phyloP scores from a whole-genome alignment of 345 rosid genomes.

The Laguncularia racemosa region DNA sequence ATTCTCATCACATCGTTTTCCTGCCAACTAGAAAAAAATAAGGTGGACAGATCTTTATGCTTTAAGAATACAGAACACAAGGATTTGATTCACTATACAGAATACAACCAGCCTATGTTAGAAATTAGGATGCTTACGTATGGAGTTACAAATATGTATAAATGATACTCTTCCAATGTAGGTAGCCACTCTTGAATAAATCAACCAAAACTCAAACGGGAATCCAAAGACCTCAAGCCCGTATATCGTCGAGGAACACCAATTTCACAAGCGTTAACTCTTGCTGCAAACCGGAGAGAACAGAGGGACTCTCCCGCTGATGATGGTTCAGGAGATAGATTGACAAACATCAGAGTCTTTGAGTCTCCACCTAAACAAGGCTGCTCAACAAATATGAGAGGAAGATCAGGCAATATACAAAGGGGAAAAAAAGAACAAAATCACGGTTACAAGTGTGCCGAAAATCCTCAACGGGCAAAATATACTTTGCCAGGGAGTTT shows the following conservation, averaged over 20 bases:
- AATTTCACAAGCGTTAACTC: slow-evolving; percentile 98
- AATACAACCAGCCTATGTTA: slow-evolving; percentile 37
- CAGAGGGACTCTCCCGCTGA: slow-evolving; percentile 88
- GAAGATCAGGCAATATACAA: too few species aligned
- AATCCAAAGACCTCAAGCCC: slow-evolving; percentile 35
- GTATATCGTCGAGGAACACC: slow-evolving; percentile 87
- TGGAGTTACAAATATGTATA: slow-evolving; percentile 4
- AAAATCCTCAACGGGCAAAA: background rate
- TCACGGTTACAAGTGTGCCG: background rate
- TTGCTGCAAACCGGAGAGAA: slow-evolving; percentile 89
- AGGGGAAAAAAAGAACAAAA: background rate
- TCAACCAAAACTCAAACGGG: slow-evolving; percentile 75
- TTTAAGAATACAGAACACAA: background rate
- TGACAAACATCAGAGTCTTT: slow-evolving; percentile 89
- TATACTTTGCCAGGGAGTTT: background rate
- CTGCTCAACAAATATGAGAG: slow-evolving; percentile 23
- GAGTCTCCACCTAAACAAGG: slow-evolving; percentile 98
- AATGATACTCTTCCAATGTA: background rate
- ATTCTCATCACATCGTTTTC: background rate
- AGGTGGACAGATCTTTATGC: background rate
- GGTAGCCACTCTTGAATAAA: background rate
- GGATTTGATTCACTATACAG: slow-evolving; percentile 10
- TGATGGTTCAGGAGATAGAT: slow-evolving; percentile 74
- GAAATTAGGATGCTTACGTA: slow-evolving; percentile 19
- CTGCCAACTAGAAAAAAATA: background rate